A percentile compares a stretch with the other conserved stretches of the same genome.
phyloP scores from a whole-genome alignment of 2,329 filamentous ascomycete species.

The Neophaeococcomyces aloes region DNA sequence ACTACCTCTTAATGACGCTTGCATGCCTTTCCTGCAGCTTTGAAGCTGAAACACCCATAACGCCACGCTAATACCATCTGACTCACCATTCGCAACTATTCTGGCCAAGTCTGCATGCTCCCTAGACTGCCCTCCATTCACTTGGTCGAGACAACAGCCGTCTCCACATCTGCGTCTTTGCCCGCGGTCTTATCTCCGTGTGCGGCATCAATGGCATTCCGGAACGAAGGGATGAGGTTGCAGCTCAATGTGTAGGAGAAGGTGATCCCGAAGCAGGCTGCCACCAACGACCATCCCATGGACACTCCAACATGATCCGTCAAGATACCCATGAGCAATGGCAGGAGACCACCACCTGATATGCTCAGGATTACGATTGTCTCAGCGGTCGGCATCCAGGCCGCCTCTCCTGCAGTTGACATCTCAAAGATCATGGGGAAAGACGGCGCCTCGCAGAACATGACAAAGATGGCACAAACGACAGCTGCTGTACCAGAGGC shows the following conservation, averaged over 20 bases:
- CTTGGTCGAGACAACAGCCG: not conserved
- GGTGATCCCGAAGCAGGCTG: conserved; percentile 15
- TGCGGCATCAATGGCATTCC: conserved; percentile 12
- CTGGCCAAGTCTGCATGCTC: not conserved
- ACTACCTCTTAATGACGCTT: too few relatives aligned
- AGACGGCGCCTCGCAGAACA: conserved; percentile 71
- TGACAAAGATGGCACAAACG: conserved; percentile 54
- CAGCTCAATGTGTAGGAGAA: conserved; percentile 15
- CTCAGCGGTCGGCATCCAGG: conserved; percentile 19
- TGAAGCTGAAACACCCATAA: too few relatives aligned
- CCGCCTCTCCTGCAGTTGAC: conserved; percentile 14
- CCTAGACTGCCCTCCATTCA: not conserved
- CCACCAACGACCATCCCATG: conserved; percentile 14
- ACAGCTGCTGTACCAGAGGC: conserved; percentile 39
- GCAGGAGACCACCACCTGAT: conserved; percentile 19
- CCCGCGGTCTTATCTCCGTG: not conserved
- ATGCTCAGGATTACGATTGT: conserved; percentile 18
- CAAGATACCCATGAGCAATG: conserved; percentile 16
- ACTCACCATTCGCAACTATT: too few relatives aligned
- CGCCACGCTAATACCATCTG: too few relatives aligned
- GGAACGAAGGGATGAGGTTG: conserved; percentile 17
- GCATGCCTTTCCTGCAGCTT: too few relatives aligned
- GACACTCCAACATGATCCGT: conserved; percentile 16
- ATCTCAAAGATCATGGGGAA: conserved; percentile 66
- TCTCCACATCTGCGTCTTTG: not conserved